Evolutionary conservation across 2,329 filamentous ascomycete species (phyloP).

Genomic region (Arthrobotrys conoides): DNA sequence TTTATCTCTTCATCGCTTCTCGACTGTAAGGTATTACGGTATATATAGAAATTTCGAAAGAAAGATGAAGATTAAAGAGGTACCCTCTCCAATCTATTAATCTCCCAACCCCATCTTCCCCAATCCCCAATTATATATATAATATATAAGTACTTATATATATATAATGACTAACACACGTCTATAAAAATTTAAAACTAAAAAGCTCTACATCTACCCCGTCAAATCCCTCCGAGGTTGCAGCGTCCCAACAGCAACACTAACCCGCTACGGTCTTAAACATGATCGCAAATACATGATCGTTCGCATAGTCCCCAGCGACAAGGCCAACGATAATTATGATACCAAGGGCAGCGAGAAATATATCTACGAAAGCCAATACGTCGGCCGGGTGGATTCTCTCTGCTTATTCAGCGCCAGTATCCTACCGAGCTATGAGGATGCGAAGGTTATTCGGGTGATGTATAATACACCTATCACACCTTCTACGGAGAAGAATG

Average conservation of each 20-base stretch:
- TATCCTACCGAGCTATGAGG: conserved; percentile 71
- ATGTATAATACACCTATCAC: conserved; percentile 49
- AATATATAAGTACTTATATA: no score
- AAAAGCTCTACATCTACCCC: conserved; percentile 77
- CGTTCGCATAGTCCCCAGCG: conserved; percentile 8
- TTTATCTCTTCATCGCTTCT: no score
- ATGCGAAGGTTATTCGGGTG: conserved; percentile 61
- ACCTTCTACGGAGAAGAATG: not conserved
- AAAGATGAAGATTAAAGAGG: conserved; percentile 59
- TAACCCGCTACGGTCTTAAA: conserved; percentile 75
- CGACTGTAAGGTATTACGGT: no score
- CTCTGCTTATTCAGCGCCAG: conserved; percentile 73
- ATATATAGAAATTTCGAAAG: no score
- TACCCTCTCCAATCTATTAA: not conserved
- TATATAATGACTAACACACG: no score
- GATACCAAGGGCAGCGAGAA: not conserved
- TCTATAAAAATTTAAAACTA: no score
- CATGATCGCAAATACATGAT: conserved; percentile 81
- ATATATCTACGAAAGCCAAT: conserved; percentile 72
- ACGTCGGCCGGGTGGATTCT: conserved; percentile 73
- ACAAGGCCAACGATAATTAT: conserved; percentile 63
- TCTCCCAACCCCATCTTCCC: no score
- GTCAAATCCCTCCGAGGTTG: conserved; percentile 80
- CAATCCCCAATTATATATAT: no score
- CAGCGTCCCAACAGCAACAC: conserved; percentile 70